Conservation (phyloP, 1,139 yeast species). For the Yamadazyma jaroonii region DNA sequence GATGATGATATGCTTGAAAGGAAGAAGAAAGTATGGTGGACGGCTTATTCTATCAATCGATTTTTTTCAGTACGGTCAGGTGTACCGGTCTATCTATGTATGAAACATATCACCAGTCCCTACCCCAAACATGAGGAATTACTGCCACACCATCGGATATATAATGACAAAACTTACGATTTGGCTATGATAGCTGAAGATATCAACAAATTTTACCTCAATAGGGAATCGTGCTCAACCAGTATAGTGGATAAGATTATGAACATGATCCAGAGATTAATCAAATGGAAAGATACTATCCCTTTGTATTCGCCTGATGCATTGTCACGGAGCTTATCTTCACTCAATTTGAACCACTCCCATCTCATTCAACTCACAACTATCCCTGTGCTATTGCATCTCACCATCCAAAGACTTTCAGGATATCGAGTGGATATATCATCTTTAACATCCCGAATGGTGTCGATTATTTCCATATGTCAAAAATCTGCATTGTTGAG, state of each 20-base stretch:
- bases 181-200: constrained; percentile 8
- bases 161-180: constrained; percentile 4
- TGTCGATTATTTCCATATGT: constrained; percentile 7
- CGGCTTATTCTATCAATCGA: constrained; percentile 5
- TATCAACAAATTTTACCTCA: constrained; percentile 5
- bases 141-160: not conserved
- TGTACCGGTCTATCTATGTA: constrained; percentile 2
- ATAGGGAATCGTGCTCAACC: not conserved
- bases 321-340: constrained; percentile 3
- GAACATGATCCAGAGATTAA: constrained; percentile 7
- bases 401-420: constrained; percentile 4
- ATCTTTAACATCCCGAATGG: constrained; percentile 3
- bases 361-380: constrained; percentile 8
- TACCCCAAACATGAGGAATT: constrained; percentile 2
- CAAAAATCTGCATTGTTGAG: constrained; percentile 6
- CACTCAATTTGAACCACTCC: constrained; percentile 6
- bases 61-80: constrained; percentile 7
- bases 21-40: constrained; percentile 6
- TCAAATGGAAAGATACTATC: constrained; percentile 8
- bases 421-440: constrained; percentile 1
- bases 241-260: constrained; percentile 4
- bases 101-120: constrained; percentile 1
- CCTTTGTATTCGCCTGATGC: constrained; percentile 3
- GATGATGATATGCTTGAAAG: constrained; percentile 1
- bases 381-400: constrained; percentile 6